Base-by-base conservation (phyloP, 1,139 yeast species). In the Schwanniomyces etchellsii region DNA sequence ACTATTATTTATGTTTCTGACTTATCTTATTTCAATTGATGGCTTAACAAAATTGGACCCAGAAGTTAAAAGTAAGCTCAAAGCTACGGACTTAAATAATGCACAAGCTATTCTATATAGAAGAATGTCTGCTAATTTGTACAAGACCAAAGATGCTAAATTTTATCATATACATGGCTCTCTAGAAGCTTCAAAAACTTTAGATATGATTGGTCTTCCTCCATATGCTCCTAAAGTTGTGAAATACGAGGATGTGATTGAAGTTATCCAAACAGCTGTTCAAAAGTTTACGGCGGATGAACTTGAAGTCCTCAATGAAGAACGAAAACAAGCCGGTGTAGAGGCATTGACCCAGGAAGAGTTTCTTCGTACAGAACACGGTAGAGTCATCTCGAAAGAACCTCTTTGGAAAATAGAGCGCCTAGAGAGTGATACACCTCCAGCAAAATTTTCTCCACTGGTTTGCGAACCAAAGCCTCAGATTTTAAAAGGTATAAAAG, bases 101-200 rank as follows among this genome's bases (percentile, higher is more conserved):
- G 59, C 57, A 3, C 60, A 55, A 33, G 48, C 60, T 5, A 44
- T 35, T 40, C 49, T 7, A n/a, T 56, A 57, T 35, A 37, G 62
- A 29, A 42, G 58, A 28, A 47, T 55, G 56, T 43, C 57, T 22
- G 59, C 62, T 15, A 57, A 57, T 34, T 38, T 56, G 25, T 57
- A 56, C 39, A 42, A 46, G 24, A 56, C 63, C 7, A 57, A 55
- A 31, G 62, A 56, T 31, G 37, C 43, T 18, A 44, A 47, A 28
- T 56, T 39, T 35, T 56, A 47, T 33, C 62, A 56, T 32, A 51
- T 56, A 20, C 62, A 56, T 35, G 62, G 63, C 4, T 53, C 60
- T 5, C 40, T 57, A 27, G 58, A 57, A 26, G 57, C 61, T 2
- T 36, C 50, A 4, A 44, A 52, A 1, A 54, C 60, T 12, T 42